phyloP scores from a whole-genome alignment of 2,329 filamentous ascomycete genomes.

The Ophiosphaerella korrae region DNA sequence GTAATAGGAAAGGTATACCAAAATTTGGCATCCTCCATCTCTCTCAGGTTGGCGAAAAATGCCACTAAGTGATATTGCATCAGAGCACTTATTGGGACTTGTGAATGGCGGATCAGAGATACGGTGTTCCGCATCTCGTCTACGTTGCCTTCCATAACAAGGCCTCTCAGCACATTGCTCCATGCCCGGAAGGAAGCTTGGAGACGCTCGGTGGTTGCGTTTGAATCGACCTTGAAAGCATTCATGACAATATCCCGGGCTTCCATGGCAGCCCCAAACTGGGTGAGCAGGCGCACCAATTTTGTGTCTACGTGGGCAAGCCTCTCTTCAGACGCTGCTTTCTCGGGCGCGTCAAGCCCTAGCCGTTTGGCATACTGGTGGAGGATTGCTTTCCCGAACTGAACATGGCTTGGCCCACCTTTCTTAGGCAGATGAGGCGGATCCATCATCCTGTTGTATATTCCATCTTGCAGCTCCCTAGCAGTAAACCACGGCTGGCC shows the following conservation, averaged over 20 bases:
- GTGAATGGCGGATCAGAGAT: slow-evolving; percentile 54
- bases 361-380: slow-evolving; percentile 2
- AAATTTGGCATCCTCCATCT: slow-evolving; percentile 65
- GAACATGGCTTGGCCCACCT: slow-evolving; percentile 45
- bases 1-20: slow-evolving; percentile 68
- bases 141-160: slow-evolving; percentile 65
- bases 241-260: slow-evolving; percentile 30
- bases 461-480: slow-evolving; percentile 17
- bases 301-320: slow-evolving; percentile 9
- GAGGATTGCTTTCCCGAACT: slow-evolving; percentile 49
- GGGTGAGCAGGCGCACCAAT: slow-evolving; percentile 23
- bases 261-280: slow-evolving; percentile 31
- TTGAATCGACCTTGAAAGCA: slow-evolving; percentile 14
- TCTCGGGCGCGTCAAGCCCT: not conserved
- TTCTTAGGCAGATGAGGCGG: slow-evolving; percentile 39
- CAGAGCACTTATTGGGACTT: slow-evolving; percentile 43
- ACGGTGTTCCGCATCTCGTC: slow-evolving; percentile 63
- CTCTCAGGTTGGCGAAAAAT: slow-evolving; percentile 65
- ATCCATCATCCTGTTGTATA: slow-evolving; percentile 16
- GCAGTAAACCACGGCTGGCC: slow-evolving; percentile 39
- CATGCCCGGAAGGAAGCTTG: slow-evolving; percentile 18
- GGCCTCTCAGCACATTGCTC: slow-evolving; percentile 60
- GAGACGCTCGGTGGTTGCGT: slow-evolving; percentile 2
- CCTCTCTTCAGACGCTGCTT: not conserved
- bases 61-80: slow-evolving; percentile 60